Evolutionary conservation across 768 basidiomycete genomes (phyloP).

Genomic region (Lentinula raphanica): DNA sequence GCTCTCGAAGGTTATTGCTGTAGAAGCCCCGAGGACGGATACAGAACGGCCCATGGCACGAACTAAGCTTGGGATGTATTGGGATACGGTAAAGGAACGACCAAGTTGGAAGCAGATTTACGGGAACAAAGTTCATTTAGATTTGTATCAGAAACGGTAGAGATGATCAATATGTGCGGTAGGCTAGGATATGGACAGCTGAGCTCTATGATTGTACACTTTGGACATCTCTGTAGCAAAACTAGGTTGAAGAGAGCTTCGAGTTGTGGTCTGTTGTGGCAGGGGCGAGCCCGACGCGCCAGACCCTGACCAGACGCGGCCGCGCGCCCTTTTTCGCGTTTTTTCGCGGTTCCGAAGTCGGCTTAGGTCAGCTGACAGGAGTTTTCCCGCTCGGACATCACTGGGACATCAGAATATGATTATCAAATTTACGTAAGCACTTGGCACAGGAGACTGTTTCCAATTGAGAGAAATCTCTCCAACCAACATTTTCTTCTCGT

Average conservation of each 20-base stretch:
- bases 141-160: background rate
- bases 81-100: constrained; percentile 58
- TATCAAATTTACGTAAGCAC: background rate
- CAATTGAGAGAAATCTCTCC: background rate
- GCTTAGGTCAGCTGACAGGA: no score
- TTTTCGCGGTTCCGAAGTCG: no score
- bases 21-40: background rate
- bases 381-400: background rate
- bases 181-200: background rate
- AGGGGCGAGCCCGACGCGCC: no score
- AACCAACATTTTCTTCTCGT: background rate
- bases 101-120: constrained; percentile 73
- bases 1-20: background rate
- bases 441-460: background rate
- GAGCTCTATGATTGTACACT: no score
- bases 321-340: no score
- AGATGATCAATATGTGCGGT: background rate
- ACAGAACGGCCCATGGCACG: constrained; percentile 38
- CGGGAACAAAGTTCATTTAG: constrained; percentile 38
- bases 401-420: background rate
- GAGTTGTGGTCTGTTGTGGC: no score
- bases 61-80: constrained; percentile 53
- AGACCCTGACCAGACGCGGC: no score
- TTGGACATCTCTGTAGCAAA: no score
- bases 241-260: no score